Conservation (phyloP, 1,139 yeast species). For the Meyerozyma sp. region DNA sequence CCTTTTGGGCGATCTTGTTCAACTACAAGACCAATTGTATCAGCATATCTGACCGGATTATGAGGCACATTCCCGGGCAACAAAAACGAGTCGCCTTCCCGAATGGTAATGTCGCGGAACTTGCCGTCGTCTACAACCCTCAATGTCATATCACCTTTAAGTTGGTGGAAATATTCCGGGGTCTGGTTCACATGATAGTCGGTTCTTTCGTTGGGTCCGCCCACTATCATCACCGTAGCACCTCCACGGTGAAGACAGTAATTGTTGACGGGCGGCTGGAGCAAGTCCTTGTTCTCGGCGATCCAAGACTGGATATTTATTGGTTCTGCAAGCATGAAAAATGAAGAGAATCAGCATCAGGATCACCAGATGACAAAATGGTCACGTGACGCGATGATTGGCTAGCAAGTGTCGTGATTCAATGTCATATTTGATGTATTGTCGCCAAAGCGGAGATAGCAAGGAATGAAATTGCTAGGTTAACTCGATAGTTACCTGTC, state of each 20-base stretch:
- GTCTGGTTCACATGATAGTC: constrained; percentile 93
- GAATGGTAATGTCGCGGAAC: constrained; percentile 68
- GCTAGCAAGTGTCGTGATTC: too few species aligned
- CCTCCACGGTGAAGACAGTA: constrained; percentile 89
- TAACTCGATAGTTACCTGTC: too few species aligned
- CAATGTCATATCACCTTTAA: constrained; percentile 80
- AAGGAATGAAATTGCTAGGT: too few species aligned
- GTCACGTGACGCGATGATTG: background rate
- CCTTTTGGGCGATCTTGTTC: constrained; percentile 86
- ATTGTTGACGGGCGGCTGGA: constrained; percentile 91
- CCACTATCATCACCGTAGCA: constrained; percentile 89
- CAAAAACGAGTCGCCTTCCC: constrained; percentile 83
- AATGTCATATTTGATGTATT: too few species aligned
- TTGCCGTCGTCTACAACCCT: constrained; percentile 80
- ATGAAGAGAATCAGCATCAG: background rate
- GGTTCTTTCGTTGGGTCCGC: constrained; percentile 92
- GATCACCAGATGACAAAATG: background rate
- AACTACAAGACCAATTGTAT: constrained; percentile 89
- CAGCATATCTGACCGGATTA: constrained; percentile 79
- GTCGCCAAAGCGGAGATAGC: too few species aligned
- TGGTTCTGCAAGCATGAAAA: constrained; percentile 57
- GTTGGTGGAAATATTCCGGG: constrained; percentile 88
- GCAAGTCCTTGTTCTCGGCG: constrained; percentile 62
- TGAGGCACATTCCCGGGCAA: constrained; percentile 86
- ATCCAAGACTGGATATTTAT: constrained; percentile 80